phyloP scores from a whole-genome alignment of 106 monocot species.

The Posidonia australis region DNA sequence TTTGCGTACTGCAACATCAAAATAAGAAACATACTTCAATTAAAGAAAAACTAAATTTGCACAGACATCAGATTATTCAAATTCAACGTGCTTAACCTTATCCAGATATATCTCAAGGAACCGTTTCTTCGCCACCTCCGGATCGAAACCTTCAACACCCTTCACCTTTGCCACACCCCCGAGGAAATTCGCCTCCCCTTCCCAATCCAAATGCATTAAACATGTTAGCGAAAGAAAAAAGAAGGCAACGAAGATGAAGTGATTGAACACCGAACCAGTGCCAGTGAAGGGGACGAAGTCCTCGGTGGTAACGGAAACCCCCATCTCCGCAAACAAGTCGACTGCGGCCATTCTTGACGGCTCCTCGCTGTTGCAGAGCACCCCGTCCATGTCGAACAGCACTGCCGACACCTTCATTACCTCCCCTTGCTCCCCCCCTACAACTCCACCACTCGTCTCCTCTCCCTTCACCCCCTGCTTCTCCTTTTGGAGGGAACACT shows the following conservation, averaged over 20 bases:
- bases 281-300: conserved; percentile 98
- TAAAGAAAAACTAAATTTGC: background rate
- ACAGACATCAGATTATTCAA: background rate
- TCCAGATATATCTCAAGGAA: conserved; percentile 95
- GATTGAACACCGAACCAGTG: conserved; percentile 38
- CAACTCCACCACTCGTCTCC: too few species aligned
- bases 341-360: conserved; percentile 73
- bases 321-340: conserved; percentile 84
- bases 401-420: conserved; percentile 70
- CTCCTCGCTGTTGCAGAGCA: conserved; percentile 95
- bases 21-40: background rate
- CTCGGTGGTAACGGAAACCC: conserved; percentile 65
- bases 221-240: background rate
- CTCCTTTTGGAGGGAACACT: conserved; percentile 19
- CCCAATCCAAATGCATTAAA: background rate
- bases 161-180: conserved; percentile 83
- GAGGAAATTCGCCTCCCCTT: conserved; percentile 91
- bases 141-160: conserved; percentile 55
- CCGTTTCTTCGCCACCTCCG: conserved; percentile 59
- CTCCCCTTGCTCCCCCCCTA: conserved; percentile 1
- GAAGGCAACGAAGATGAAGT: background rate
- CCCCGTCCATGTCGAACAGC: conserved; percentile 98
- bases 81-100: conserved; percentile 33
- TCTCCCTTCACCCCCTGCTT: conserved; percentile 12
- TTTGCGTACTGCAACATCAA: conserved; percentile 70